Evolutionary conservation across 179 eudicot genomes (phyloP).

Genomic region (Beta macrorhiza): DNA sequence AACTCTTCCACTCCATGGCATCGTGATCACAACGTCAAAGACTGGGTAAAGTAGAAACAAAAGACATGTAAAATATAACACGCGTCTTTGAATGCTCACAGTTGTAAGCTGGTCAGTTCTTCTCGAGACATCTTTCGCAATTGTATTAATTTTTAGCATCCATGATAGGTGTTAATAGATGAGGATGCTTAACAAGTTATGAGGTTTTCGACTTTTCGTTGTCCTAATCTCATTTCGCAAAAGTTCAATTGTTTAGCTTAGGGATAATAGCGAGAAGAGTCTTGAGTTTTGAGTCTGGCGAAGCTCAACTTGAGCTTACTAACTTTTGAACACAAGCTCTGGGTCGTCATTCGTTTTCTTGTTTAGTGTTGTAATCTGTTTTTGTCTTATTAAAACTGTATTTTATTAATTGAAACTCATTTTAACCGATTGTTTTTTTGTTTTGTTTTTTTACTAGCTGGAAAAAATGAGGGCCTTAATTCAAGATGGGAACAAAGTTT

Average conservation of each 20-base stretch:
- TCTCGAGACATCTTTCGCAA: neutral
- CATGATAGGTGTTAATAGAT: neutral
- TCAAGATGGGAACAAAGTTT: too few relatives aligned
- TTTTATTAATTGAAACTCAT: too few relatives aligned
- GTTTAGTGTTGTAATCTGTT: too few relatives aligned
- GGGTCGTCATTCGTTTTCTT: too few relatives aligned
- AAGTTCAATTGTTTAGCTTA: neutral
- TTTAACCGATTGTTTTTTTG: too few relatives aligned
- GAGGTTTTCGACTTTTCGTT: neutral
- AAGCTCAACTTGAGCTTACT: neutral
- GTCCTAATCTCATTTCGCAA: neutral
- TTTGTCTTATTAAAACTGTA: too few relatives aligned
- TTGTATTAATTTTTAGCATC: neutral
- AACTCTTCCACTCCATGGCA: neutral
- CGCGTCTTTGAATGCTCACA: neutral
- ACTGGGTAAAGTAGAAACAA: neutral
- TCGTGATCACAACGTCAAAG: slow-evolving; percentile 2
- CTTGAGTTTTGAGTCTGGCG: neutral
- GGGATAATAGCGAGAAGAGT: neutral
- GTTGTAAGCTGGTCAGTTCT: neutral
- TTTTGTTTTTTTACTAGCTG: too few relatives aligned
- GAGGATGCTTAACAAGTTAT: neutral
- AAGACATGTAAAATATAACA: neutral
- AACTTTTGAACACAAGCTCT: neutral
- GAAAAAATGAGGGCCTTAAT: too few relatives aligned